Conservation (phyloP, 371 early-diverging fungal genomes). For the Nematocida sp. region DNA sequence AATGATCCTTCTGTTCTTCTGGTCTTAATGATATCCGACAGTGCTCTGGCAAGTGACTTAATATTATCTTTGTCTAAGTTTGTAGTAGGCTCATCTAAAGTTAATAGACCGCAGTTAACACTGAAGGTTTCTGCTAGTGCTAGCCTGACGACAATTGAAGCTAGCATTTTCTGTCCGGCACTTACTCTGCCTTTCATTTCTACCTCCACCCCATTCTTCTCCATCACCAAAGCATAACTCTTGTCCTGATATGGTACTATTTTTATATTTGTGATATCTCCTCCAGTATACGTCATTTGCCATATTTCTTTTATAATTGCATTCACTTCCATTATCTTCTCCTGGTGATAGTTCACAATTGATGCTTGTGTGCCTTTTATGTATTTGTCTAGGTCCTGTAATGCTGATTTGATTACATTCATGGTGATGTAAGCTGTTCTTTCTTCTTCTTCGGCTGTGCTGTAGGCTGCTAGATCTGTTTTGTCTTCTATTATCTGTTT, state of each 20-base stretch:
- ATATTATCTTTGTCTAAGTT: constrained; percentile 91
- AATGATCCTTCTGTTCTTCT: constrained; percentile 73
- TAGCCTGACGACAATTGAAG: constrained; percentile 86
- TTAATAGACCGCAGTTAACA: constrained; percentile 82
- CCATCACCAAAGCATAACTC: constrained; percentile 68
- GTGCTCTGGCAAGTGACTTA: constrained; percentile 75
- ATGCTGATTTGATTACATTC: constrained; percentile 70
- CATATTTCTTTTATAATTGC: constrained; percentile 87
- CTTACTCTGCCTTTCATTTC: constrained; percentile 96
- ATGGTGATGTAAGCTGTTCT: constrained; percentile 26
- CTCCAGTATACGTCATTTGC: constrained; percentile 87
- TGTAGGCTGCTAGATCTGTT: constrained; percentile 67
- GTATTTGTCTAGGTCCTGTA: constrained; percentile 72
- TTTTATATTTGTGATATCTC: constrained; percentile 67
- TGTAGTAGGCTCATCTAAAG: constrained; percentile 97
- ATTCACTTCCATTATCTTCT: constrained; percentile 94
- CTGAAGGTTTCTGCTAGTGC: constrained; percentile 93
- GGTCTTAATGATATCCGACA: constrained; percentile 69
- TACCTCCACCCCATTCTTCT: constrained; percentile 76
- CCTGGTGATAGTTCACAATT: constrained; percentile 82
- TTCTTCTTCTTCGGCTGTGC: constrained; percentile 27
- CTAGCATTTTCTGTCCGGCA: constrained; percentile 95
- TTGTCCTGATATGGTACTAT: constrained; percentile 43
- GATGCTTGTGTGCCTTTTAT: constrained; percentile 68
- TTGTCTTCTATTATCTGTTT: constrained; percentile 68